Evolutionary conservation across 1,284 basidiomycete species (phyloP), one percentile per base, ranked within the genome.

Genomic region (Cryptococcus sp.): DNA sequence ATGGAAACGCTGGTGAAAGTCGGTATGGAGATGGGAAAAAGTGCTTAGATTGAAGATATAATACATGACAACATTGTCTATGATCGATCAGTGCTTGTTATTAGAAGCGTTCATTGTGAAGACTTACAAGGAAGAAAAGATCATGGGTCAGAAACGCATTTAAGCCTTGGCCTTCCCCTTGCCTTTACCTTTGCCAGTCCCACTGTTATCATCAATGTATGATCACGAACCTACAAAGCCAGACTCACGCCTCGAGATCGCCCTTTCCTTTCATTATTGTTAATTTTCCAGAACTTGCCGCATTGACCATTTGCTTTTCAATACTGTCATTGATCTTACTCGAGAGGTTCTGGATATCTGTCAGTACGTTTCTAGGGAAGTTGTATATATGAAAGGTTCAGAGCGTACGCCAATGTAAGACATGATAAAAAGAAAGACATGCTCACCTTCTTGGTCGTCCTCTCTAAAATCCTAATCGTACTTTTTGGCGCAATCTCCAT

Each of bases 321-420:
- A 95, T 91, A 35, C 87, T 89, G 72, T 84, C 85, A 73, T 88
- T 90, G 72, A 94, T 92, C 77, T 90, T 91, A 55, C 89, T 86
- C 59, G 87, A 88, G 59, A 95, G 80, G 65, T 83, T 80, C 91
- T 93, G 71, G 3, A 49, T 38, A 34, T 13, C 15, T n/a, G 35
- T n/a, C 15, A 35, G 5, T 37, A 13, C 33, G 15, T 4, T 54
- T n/a, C 34, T 48, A 6, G 45, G 34, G 8, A 30, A 45, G 32
- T 52, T 14, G 23, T 23, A 23, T 23, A 23, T 23, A 23, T 23
- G 23, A 23, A 23, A 23, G 23, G n/a, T 7, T 31, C n/a, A 41
- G 38, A 35, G 15, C 15, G 8, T 15, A 14, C 37, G 42, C 11
- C 11, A 33, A 13, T 31, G 33, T 30, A 46, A 49, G 36, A 46